Conservation (phyloP, 78 protist genomes). For the Polysphondylium violaceum region DNA sequence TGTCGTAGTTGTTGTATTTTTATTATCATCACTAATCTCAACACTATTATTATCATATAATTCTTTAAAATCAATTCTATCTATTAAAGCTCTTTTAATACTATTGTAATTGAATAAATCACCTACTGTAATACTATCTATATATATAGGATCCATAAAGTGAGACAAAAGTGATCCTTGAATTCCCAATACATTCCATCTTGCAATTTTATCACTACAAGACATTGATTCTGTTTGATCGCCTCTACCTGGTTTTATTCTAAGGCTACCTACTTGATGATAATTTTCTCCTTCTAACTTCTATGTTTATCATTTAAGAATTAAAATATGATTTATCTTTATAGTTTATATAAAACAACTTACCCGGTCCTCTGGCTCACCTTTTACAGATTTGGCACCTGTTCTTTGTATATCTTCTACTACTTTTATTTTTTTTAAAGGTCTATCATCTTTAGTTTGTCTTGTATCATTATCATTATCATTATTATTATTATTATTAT, state of each 20-base stretch:
- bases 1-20: background rate
- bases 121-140: slow-evolving; percentile 32
- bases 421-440: too few species aligned
- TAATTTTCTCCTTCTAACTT: slow-evolving; percentile 35
- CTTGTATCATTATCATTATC: background rate
- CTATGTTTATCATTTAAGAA: background rate
- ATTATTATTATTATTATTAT: background rate
- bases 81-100: slow-evolving; percentile 22
- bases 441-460: background rate
- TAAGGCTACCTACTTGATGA: slow-evolving; percentile 52
- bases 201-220: slow-evolving; percentile 85
- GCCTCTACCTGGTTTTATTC: slow-evolving; percentile 88
- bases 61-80: too few species aligned
- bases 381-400: slow-evolving; percentile 63
- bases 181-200: slow-evolving; percentile 81
- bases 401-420: slow-evolving; percentile 59
- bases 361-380: slow-evolving; percentile 43
- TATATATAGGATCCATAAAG: slow-evolving; percentile 37
- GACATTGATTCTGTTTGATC: slow-evolving; percentile 79
- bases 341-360: background rate
- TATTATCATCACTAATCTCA: background rate
- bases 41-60: too few species aligned
- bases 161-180: slow-evolving; percentile 81
- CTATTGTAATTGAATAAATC: slow-evolving; percentile 45
- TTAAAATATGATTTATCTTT: too few species aligned